Base-by-base conservation (phyloP, 345 rosid genomes). In the Salix koriyanagi region DNA sequence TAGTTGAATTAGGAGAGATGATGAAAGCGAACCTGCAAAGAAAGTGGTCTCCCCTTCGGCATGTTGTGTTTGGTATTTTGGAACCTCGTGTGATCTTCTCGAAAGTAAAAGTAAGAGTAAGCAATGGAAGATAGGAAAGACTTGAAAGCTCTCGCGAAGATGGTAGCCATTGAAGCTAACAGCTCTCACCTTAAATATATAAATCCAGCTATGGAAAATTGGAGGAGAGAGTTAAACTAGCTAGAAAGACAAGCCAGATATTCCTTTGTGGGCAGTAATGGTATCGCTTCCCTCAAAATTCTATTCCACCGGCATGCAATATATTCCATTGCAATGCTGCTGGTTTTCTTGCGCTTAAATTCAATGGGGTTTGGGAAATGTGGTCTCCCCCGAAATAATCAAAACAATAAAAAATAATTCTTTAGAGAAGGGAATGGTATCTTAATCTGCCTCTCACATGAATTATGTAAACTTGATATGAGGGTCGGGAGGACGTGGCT, bases 31-130 rank as follows among this genome's bases (percentile, higher is more conserved):
- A 92, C 98, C 98, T 92, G 97, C 87, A 94, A 86, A 78, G 97
- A 92, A 84, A 94, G 92, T 73, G 91, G 97, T 67, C 86, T 92
- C 32, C 82, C 84, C 92, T 80, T 90, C 25, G 91, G 88, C 95
- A 89, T 94, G 88, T 81, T 84, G 83, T 73, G 52, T 79, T 75
- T 85, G 84, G 28, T 42, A 67, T 19, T 74, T 66, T 64, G 74
- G 76, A 36, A 46, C 70, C 13, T 71, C 37, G 32, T 41, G 78
- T 73, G 74, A 62, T 79, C 66, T 39, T 88, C 81, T 70, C 73
- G 89, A 86, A 84, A 80, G 72, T 83, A 82, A 85, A 88, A 91
- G 88, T 87, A 84, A 81, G 86, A 85, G 84, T 84, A 86, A 4
- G 87, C 77, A 50, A 92, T 75, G 78, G 92, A 82, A 6, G 94